Conservation (phyloP, 257 asterid genomes). For the Echium plantagineum region DNA sequence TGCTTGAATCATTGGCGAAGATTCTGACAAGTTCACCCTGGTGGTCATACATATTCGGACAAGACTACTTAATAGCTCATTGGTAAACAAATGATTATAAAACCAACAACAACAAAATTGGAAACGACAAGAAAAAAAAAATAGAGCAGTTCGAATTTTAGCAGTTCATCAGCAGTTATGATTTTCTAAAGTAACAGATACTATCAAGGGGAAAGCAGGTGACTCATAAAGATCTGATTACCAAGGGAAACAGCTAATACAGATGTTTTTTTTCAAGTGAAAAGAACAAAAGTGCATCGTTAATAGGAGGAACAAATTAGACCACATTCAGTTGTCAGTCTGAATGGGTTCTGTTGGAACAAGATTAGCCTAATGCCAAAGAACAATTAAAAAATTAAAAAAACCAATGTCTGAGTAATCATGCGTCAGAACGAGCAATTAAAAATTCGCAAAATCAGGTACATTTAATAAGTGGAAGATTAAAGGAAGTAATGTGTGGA, state of each 20-base stretch:
- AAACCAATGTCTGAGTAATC: too few species aligned
- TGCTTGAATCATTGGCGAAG: slow-evolving; percentile 89
- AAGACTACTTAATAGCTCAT: neutral
- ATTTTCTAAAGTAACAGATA: neutral
- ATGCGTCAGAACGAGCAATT: too few species aligned
- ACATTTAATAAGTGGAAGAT: too few species aligned
- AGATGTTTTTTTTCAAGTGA: neutral
- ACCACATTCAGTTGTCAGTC: neutral
- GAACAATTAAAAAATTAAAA: neutral
- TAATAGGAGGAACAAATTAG: neutral
- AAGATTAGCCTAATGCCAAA: neutral
- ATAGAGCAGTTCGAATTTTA: neutral
- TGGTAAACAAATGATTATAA: neutral
- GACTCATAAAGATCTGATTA: neutral
- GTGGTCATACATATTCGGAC: slow-evolving; percentile 18
- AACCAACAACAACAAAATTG: neutral
- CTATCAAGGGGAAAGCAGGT: neutral
- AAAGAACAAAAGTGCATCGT: neutral
- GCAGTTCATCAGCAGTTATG: neutral
- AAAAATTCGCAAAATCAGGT: too few species aligned
- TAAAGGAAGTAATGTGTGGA: too few species aligned
- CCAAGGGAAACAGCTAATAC: neutral
- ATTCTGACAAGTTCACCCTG: slow-evolving; percentile 93
- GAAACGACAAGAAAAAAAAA: too few species aligned
- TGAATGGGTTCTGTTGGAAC: neutral